A percentile compares a stretch with the other conserved stretches of the same genome.
These are phyloP conservation scores for Laguncularia racemosa DNA, from an alignment of 345 rosid species.

Conservation along the genomic window DNA sequence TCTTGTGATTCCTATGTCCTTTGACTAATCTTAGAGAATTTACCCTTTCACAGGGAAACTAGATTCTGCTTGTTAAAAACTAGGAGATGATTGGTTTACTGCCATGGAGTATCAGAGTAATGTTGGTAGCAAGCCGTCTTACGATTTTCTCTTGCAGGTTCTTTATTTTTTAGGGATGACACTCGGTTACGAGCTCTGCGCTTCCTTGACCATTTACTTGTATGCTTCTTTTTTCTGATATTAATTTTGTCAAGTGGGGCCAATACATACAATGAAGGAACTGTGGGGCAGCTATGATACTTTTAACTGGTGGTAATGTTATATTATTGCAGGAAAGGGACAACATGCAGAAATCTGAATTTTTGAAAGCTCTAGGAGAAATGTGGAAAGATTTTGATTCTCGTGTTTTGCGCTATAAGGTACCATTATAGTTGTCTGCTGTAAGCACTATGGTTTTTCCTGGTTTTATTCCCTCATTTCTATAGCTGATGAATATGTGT, in stretches of 20 bases:
- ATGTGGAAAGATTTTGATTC: slow-evolving; percentile 99
- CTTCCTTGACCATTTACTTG: slow-evolving; percentile 98
- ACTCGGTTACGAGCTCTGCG: slow-evolving; percentile 98
- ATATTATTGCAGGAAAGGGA: slow-evolving; percentile 72
- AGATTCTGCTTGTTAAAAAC: too few species aligned
- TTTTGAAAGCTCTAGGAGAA: slow-evolving; percentile 90
- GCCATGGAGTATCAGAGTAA: too few species aligned
- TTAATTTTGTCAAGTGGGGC: background rate
- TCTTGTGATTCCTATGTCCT: slow-evolving; percentile 8
- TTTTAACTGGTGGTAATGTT: background rate
- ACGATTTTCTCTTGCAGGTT: slow-evolving; percentile 40
- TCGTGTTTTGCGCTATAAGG: slow-evolving; percentile 97
- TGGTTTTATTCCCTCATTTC: too few species aligned
- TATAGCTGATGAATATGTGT: too few species aligned
- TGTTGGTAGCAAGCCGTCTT: background rate
- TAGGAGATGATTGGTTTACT: too few species aligned
- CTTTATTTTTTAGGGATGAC: slow-evolving; percentile 80
- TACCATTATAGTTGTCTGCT: slow-evolving; percentile 16
- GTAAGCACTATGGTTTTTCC: background rate
- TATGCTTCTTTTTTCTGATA: slow-evolving; percentile 34
- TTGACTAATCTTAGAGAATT: background rate
- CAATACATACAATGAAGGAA: too few species aligned
- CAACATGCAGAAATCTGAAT: slow-evolving; percentile 98
- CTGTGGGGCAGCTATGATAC: too few species aligned
- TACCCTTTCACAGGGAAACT: background rate